Evolutionary conservation across 2,329 filamentous ascomycete genomes (phyloP).

Genomic region (Penicillium sp.): DNA sequence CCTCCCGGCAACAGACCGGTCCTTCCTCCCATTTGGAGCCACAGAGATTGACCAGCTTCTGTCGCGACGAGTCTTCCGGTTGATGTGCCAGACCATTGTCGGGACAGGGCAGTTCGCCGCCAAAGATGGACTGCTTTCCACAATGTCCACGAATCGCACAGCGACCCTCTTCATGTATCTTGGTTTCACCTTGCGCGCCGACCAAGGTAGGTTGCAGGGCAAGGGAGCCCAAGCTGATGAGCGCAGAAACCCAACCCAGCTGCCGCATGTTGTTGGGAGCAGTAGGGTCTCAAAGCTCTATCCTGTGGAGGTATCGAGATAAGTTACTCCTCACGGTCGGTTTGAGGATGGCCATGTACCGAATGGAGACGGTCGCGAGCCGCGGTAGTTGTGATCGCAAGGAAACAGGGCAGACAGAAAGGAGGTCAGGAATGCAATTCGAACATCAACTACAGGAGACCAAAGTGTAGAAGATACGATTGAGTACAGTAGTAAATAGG

Average conservation of each 20-base stretch:
- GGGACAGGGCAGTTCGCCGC: conserved; percentile 81
- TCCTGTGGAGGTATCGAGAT: neutral
- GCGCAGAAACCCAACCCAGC: conserved; percentile 23
- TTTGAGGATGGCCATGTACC: conserved; percentile 9
- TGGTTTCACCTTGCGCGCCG: conserved; percentile 32
- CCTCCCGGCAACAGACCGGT: conserved; percentile 75
- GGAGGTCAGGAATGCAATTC: neutral
- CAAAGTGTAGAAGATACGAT: neutral
- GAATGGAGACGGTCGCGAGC: conserved; percentile 9
- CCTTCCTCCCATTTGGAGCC: conserved; percentile 79
- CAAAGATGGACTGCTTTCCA: conserved; percentile 84
- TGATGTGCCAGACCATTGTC: conserved; percentile 79
- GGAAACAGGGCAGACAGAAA: neutral
- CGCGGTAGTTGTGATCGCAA: neutral
- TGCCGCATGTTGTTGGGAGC: conserved; percentile 28
- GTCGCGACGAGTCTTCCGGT: conserved; percentile 65
- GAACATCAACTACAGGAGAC: neutral
- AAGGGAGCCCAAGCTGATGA: conserved; percentile 28
- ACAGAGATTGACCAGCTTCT: conserved; percentile 78
- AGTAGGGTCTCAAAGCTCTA: neutral
- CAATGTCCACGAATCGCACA: conserved; percentile 90
- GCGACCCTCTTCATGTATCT: conserved; percentile 75
- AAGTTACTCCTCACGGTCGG: neutral
- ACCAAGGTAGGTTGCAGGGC: conserved; percentile 22
- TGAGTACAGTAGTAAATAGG: neutral